phyloP scores from a whole-genome alignment of 768 basidiomycete species.

The Trametes cubensis region DNA sequence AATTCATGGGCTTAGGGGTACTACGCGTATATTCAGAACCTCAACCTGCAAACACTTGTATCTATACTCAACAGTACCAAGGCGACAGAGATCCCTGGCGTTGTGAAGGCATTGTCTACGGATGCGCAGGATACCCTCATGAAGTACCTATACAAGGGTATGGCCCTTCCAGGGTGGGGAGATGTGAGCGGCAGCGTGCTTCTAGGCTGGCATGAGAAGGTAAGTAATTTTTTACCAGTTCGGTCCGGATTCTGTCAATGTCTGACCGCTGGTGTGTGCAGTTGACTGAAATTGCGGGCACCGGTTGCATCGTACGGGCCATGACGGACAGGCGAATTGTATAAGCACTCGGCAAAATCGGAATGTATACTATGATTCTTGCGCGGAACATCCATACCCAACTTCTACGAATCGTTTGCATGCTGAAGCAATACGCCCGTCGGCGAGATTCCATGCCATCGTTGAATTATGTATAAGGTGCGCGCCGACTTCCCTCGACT shows the following conservation, averaged over 20 bases:
- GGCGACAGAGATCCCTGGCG: constrained; percentile 77
- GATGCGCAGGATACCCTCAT: constrained; percentile 89
- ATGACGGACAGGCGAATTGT: constrained; percentile 70
- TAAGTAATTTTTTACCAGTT: constrained; percentile 36
- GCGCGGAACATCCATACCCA: constrained; percentile 6
- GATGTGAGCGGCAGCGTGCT: constrained; percentile 69
- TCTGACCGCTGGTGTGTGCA: constrained; percentile 36
- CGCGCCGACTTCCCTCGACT: too few species aligned
- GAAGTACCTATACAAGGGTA: constrained; percentile 99
- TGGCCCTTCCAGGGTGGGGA: constrained; percentile 66
- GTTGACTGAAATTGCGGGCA: constrained; percentile 93
- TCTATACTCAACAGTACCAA: constrained; percentile 95
- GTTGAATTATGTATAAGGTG: too few species aligned
- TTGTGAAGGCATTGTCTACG: constrained; percentile 71
- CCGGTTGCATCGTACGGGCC: constrained; percentile 90
- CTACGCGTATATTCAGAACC: constrained; percentile 48
- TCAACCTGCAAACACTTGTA: constrained; percentile 79
- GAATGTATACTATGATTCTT: constrained; percentile 24
- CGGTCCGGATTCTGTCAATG: too few species aligned
- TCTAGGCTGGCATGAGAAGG: constrained; percentile 97
- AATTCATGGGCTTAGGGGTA: not conserved
- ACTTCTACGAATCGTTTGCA: not conserved
- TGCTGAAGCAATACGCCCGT: too few species aligned
- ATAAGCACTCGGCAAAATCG: constrained; percentile 34
- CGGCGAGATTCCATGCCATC: too few species aligned